Evolutionary conservation across 352 stramenopile genomes (phyloP).

Genomic region (Globisporangium yorkense): DNA sequence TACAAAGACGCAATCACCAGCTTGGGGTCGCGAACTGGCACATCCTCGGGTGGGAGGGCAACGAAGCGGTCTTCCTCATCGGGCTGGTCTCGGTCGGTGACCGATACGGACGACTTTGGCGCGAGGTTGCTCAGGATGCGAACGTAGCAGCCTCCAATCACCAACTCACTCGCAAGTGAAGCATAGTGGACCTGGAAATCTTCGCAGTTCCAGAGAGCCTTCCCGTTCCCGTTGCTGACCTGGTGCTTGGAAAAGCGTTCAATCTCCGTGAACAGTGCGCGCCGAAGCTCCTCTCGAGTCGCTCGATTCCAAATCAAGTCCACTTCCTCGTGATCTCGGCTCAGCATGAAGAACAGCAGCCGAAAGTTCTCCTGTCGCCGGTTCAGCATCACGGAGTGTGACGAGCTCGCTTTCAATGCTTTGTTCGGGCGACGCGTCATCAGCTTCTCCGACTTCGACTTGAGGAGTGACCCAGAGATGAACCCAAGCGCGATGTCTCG

Average conservation of each 20-base stretch:
- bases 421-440: constrained; percentile 18
- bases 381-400: constrained; percentile 11
- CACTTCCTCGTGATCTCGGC: constrained; percentile 87
- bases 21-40: constrained; percentile 48
- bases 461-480: constrained; percentile 28
- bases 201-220: constrained; percentile 94
- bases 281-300: constrained; percentile 87
- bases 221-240: constrained; percentile 48
- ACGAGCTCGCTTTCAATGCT: constrained; percentile 9
- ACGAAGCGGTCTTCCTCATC: constrained; percentile 47
- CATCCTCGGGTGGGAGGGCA: constrained; percentile 37
- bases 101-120: constrained; percentile 40
- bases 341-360: constrained; percentile 93
- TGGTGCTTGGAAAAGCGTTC: constrained; percentile 76
- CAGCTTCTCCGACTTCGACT: constrained; percentile 27
- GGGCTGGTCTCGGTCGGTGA: constrained; percentile 19
- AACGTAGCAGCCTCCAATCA: constrained; percentile 90
- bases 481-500: constrained; percentile 65
- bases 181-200: constrained; percentile 92
- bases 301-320: constrained; percentile 93
- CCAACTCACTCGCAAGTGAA: constrained; percentile 81
- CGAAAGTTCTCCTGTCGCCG: constrained; percentile 88
- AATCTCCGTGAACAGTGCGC: constrained; percentile 80
- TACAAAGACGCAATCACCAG: constrained; percentile 56
- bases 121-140: constrained; percentile 44